Base-by-base conservation (phyloP, 345 rosid species). In the Gossypium stocksii region DNA sequence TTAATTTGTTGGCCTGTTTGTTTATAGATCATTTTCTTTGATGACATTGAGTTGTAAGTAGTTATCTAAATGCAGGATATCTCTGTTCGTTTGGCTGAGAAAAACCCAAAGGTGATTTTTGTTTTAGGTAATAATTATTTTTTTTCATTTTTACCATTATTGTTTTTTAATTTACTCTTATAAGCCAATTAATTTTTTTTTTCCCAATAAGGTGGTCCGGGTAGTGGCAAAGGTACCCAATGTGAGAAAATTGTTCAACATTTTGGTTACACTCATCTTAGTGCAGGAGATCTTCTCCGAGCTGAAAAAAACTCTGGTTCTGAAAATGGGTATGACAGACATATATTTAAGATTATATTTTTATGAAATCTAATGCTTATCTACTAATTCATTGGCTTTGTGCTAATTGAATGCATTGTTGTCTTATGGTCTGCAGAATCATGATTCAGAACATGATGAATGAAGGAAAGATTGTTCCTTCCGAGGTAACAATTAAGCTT, bases 141-240 rank as follows among this genome's bases (percentile, higher is more conserved):
- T 3, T 45, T 70, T 52, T 52, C 57, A 44, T 19, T n/a, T 11
- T 16, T 56, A 27, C 16, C 9, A 15, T 27, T 71, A 1, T n/a
- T 52, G 43, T 49, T 27, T 69, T 23, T 27, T 10, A 17, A 25
- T 8, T 49, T 46, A 67, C 20, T 44, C 9, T 69, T 25, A 7
- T 51, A 9, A 16, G 14, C 29, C 72, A 16, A 7, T 15, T 48
- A 65, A 52, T 72, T 64, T 41, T 56, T 45, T 76, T 80, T 51
- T 70, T 72, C 13, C 13, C 72, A 48, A 77, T 63, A 78, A 94
- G 97, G 98, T 81, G 98, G 97, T 62, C 98, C 98, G 48, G 98
- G 93, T 70, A 87, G 94, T 77, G 97, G 94, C 66, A 93, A 91
- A 80, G 93, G 97, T 20, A 91, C 97, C 25, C 97, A 89, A 75